Percentiles rank a stretch among this genome's conserved stretches.
These are phyloP conservation scores for Stygiomarasmius scandens DNA, from an alignment of 1,284 basidiomycete genomes.

Conservation along the genomic window DNA sequence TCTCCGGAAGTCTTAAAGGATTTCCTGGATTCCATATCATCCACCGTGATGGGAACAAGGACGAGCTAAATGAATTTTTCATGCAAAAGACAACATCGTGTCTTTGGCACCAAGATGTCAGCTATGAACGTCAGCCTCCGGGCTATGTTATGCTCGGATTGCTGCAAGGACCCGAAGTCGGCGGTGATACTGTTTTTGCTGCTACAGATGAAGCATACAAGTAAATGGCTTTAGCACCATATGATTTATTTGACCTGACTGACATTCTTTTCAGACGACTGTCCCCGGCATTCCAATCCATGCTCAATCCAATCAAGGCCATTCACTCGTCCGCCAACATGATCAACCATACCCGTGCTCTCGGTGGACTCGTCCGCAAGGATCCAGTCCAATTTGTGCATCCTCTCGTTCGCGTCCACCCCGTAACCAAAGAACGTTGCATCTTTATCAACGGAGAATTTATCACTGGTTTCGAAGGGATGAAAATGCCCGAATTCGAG, in stretches of 20 bases:
- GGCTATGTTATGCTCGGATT: constrained; percentile 26
- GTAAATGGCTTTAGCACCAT: no score
- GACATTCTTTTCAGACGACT: constrained; percentile 18
- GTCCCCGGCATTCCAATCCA: constrained; percentile 20
- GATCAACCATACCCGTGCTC: constrained; percentile 21
- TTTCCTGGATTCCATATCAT: constrained; percentile 25
- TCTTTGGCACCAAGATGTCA: constrained; percentile 26
- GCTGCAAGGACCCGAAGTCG: constrained; percentile 22
- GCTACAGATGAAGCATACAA: constrained; percentile 22
- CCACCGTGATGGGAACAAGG: constrained; percentile 23
- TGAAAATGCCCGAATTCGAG: constrained; percentile 22
- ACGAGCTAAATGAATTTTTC: constrained; percentile 21
- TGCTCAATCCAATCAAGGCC: constrained; percentile 21
- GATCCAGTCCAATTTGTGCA: constrained; percentile 21
- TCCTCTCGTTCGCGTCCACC: constrained; percentile 24
- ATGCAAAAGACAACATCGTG: constrained; percentile 23
- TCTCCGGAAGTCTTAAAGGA: constrained; percentile 21
- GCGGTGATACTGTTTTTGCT: constrained; percentile 24
- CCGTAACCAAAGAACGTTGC: constrained; percentile 19
- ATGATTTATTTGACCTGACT: not conserved
- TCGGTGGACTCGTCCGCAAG: constrained; percentile 23
- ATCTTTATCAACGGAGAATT: constrained; percentile 26
- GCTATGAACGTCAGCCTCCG: constrained; percentile 24
- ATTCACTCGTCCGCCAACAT: constrained; percentile 24
- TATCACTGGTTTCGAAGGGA: constrained; percentile 22